Conservation (phyloP, 1,139 yeast species). For the Pichia sp. region DNA sequence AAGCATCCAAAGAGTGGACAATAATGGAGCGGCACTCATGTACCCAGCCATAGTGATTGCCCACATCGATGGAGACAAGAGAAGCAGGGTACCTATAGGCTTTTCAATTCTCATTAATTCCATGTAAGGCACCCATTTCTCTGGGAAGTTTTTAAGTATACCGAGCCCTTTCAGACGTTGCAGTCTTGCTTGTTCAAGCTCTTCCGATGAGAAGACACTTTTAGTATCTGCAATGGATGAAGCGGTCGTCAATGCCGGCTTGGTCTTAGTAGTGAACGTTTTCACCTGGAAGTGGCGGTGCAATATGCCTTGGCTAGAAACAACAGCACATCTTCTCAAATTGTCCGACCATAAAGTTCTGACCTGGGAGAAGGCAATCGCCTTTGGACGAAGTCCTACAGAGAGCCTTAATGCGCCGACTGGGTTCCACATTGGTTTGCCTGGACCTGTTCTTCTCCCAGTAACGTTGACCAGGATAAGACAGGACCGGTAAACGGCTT, state of each 20-base stretch:
- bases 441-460: neutral
- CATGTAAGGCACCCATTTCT: slow-evolving; percentile 78
- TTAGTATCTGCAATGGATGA: slow-evolving; percentile 11
- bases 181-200: slow-evolving; percentile 51
- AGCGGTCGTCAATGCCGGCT: slow-evolving; percentile 1
- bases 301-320: neutral
- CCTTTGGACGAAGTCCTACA: slow-evolving; percentile 1
- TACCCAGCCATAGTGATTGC: slow-evolving; percentile 84
- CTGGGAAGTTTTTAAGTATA: slow-evolving; percentile 59
- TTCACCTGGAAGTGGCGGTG: slow-evolving; percentile 5
- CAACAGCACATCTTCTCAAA: neutral
- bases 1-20: slow-evolving; percentile 55
- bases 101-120: slow-evolving; percentile 88
- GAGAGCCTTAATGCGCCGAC: slow-evolving; percentile 3
- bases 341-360: neutral
- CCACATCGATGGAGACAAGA: slow-evolving; percentile 80
- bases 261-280: slow-evolving; percentile 6
- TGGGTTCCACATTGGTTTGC: slow-evolving; percentile 5
- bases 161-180: slow-evolving; percentile 59
- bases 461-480: neutral
- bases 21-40: slow-evolving; percentile 61
- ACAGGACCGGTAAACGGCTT: neutral
- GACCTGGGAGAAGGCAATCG: neutral
- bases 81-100: slow-evolving; percentile 87
- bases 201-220: slow-evolving; percentile 46